These are phyloP conservation scores for Coemansia aciculifera DNA, from an alignment of 192 early-diverging fungal species.

Conservation along the genomic window DNA sequence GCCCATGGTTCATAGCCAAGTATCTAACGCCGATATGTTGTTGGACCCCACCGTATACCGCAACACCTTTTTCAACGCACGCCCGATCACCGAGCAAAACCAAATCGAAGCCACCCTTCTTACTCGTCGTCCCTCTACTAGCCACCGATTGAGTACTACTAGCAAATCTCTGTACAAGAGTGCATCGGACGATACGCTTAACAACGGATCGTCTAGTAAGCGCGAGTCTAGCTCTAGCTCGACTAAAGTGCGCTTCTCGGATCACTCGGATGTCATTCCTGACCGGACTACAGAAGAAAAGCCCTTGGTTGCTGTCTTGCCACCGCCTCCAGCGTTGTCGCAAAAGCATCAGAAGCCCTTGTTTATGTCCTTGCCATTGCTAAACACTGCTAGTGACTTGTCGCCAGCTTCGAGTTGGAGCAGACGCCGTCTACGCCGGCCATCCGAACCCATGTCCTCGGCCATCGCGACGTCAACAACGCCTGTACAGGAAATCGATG, in stretches of 20 bases:
- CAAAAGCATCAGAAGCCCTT: not conserved
- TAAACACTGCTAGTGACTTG: not conserved
- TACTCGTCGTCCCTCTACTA: slow-evolving; percentile 1
- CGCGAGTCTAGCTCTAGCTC: slow-evolving; percentile 5
- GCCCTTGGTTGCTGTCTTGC: not conserved
- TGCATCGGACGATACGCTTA: slow-evolving; percentile 39
- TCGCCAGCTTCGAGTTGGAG: not conserved
- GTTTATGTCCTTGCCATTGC: slow-evolving; percentile 9
- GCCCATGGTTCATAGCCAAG: slow-evolving; percentile 29
- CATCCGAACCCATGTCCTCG: slow-evolving; percentile 19
- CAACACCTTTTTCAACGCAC: slow-evolving; percentile 49
- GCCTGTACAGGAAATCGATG: slow-evolving; percentile 20
- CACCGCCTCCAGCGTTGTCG: not conserved
- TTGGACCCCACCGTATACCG: slow-evolving; percentile 37
- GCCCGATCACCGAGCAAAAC: slow-evolving; percentile 22
- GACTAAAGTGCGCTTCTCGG: slow-evolving; percentile 15
- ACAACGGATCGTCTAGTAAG: slow-evolving; percentile 1
- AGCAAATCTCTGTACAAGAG: slow-evolving; percentile 16
- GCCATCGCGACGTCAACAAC: not conserved
- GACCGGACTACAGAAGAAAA: not conserved
- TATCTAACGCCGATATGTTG: slow-evolving; percentile 9
- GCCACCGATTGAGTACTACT: not conserved
- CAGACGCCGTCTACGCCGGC: slow-evolving; percentile 2
- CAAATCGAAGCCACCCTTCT: slow-evolving; percentile 17
- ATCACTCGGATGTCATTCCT: slow-evolving; percentile 9